Conservation (phyloP, 306 rosid genomes). For the Prinsepia uniflora region DNA sequence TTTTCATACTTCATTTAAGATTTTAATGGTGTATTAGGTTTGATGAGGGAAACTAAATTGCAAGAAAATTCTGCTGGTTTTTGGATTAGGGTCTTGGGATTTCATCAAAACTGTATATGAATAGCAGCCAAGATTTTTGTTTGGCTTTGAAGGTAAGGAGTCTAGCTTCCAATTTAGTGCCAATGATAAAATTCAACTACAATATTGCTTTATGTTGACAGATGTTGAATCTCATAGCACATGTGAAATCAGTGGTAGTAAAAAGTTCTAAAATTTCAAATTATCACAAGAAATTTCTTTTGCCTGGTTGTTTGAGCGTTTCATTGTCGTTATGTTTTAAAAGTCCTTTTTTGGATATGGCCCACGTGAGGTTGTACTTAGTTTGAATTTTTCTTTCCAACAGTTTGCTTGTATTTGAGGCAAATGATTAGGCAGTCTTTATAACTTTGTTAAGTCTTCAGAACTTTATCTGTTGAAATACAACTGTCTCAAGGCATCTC, state of each 20-base stretch:
- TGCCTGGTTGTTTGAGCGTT: conserved; percentile 12
- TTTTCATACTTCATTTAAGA: no score
- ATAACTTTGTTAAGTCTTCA: conserved; percentile 9
- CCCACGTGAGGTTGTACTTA: conserved; percentile 16
- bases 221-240: no score
- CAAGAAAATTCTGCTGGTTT: no score
- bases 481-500: conserved; percentile 28
- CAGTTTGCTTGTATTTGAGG: conserved; percentile 36
- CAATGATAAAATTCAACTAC: neutral
- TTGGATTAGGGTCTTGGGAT: no score
- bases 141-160: conserved; percentile 82
- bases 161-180: no score
- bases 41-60: no score
- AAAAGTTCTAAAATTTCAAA: neutral
- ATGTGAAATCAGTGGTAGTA: no score
- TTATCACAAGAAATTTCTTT: conserved; percentile 2
- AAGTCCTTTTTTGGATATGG: conserved; percentile 19
- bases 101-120: no score
- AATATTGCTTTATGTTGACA: no score
- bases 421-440: conserved; percentile 28
- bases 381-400: conserved; percentile 28
- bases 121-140: no score
- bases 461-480: neutral
- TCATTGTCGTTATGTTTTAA: conserved; percentile 7
- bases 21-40: no score